Conservation (phyloP, 164 flowering plant species). For the Kalanchoe fedtschenkoi region DNA sequence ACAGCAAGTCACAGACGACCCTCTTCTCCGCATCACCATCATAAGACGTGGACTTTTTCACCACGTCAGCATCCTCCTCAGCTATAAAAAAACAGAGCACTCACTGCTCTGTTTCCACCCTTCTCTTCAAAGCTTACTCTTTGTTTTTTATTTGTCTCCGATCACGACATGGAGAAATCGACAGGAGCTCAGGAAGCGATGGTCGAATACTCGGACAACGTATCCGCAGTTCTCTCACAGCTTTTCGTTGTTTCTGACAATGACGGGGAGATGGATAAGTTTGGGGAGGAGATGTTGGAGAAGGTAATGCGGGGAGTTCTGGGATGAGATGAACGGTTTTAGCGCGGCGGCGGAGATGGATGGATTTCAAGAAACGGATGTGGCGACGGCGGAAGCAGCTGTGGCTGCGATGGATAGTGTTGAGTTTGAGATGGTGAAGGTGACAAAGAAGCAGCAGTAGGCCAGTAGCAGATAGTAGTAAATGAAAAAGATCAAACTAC, state of each 20-base stretch:
- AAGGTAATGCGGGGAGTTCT: not conserved
- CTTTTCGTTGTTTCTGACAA: not conserved
- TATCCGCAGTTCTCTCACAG: not conserved
- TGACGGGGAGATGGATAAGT: not conserved
- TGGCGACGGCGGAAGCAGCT: too few relatives aligned
- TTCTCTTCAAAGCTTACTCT: not conserved
- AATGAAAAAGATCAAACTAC: too few relatives aligned
- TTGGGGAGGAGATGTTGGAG: not conserved
- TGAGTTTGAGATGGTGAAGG: too few relatives aligned
- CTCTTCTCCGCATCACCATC: not conserved
- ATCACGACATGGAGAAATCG: not conserved
- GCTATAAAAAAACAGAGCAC: not conserved
- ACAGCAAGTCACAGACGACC: not conserved
- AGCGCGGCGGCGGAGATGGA: not conserved
- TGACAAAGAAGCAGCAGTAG: too few relatives aligned
- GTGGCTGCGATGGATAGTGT: too few relatives aligned
- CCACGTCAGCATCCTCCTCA: not conserved
- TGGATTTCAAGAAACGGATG: too few relatives aligned
- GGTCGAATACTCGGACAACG: not conserved
- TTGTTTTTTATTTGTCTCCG: too few relatives aligned
- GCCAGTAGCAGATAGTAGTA: too few relatives aligned
- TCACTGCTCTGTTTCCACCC: not conserved
- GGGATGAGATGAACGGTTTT: not conserved
- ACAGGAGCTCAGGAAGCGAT: not conserved
- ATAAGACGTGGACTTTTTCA: too few relatives aligned